Base-by-base conservation (phyloP, 129 eudicot species). In the Solidago caesia region DNA sequence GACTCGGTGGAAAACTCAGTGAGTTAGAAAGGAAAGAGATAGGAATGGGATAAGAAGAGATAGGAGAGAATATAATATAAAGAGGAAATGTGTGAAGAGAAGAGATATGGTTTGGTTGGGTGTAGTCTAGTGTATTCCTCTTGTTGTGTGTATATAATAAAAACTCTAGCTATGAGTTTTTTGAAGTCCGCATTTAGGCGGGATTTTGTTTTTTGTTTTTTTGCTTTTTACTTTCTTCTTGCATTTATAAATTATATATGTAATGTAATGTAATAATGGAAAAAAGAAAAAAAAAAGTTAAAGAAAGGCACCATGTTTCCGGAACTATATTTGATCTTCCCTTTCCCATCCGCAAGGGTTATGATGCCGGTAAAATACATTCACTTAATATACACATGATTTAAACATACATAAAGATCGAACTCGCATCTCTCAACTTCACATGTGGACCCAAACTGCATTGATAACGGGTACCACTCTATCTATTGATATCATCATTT, bases 51-150 rank as follows among this genome's bases (percentile, higher is more conserved):
- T 64, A 47, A 27, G 8, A 79, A 10, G 68, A 46, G 59, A 61
- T 27, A 25, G 82, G 46, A 29, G 42, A 68, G 80, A 72, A 77
- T 75, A 80, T 83, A 83, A 77, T 81, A 80, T 85, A 81, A 76
- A 74, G 65, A 80, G 80, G 68, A 56, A 76, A 64, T 42, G 67
- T 52, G 71, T 69, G 48, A 47, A 51, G 81, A 65, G 79, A 55
- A 73, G 68, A 44, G 84, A 78, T 81, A 76, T 80, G 87, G 63
- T 76, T 73, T 49, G 90, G 80, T 82, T 76, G 62, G 85, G 82
- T 82, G 82, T 75, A 63, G 89, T 82, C 63, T 62, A 55, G 84
- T 61, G 85, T 83, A 70, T 80, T 72, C 77, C 67, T 77, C 68
- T 84, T 80, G 83, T 79, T 82, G 79, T 82, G 83, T 64, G 64